Evolutionary conservation across 176 grass and related monocot genomes (phyloP).

Genomic region (Cocos nucifera): DNA sequence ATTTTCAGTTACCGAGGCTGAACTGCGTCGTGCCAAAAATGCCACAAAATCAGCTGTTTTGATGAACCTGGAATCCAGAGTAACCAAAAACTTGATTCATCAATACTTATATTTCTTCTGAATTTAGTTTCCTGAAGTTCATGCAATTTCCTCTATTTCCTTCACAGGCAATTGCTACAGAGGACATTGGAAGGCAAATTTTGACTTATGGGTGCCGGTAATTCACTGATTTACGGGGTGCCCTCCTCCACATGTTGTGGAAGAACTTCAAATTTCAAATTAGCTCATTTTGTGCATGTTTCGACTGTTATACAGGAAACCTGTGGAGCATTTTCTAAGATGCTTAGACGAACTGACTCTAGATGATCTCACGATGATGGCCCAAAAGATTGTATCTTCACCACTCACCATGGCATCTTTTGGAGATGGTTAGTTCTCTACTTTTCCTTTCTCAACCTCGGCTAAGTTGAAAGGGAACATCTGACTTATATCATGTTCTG

Average conservation of each 20-base stretch:
- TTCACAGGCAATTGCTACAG: constrained; percentile 51
- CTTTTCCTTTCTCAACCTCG: neutral
- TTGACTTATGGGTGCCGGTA: constrained; percentile 72
- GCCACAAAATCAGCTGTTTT: constrained; percentile 58
- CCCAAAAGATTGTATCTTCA: constrained; percentile 57
- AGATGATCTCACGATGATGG: constrained; percentile 55
- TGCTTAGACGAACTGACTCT: constrained; percentile 56
- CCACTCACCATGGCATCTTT: constrained; percentile 69
- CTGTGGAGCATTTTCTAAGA: constrained; percentile 58
- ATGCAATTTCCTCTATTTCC: constrained; percentile 1
- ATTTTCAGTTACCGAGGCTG: constrained; percentile 56
- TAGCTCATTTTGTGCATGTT: neutral
- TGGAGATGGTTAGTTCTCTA: constrained; percentile 43
- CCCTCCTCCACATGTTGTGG: too few species aligned
- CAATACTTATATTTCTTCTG: neutral
- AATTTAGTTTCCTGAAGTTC: neutral
- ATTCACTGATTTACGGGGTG: constrained; percentile 2
- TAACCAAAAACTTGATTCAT: constrained; percentile 21
- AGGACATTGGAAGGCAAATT: constrained; percentile 89
- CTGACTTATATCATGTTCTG: neutral
- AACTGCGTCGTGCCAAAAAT: constrained; percentile 71
- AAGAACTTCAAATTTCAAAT: too few species aligned
- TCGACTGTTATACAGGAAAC: constrained; percentile 35
- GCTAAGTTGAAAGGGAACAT: neutral
- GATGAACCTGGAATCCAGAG: constrained; percentile 83